Conservation (phyloP, 306 rosid genomes). For the Hylodesmum podocarpum region DNA sequence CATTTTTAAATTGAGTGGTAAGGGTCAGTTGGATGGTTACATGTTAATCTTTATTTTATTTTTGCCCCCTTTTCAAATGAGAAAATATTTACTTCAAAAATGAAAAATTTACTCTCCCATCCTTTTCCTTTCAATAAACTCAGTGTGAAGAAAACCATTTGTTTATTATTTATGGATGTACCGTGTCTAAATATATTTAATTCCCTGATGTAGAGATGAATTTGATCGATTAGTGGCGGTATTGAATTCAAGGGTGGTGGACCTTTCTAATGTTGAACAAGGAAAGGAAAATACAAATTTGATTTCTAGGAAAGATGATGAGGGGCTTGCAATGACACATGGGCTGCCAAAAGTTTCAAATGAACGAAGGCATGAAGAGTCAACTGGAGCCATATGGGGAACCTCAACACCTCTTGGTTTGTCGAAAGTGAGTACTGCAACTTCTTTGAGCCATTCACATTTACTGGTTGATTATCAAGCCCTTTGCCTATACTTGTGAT, state of each 20-base stretch:
- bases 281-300: constrained; percentile 35
- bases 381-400: constrained; percentile 42
- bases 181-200: background rate
- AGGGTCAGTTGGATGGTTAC: background rate
- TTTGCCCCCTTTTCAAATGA: background rate
- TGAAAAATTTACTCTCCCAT: background rate
- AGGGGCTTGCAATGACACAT: constrained; percentile 33
- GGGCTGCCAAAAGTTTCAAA: constrained; percentile 28
- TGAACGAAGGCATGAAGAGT: constrained; percentile 50
- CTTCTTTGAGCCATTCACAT: constrained; percentile 19
- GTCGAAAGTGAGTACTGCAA: constrained; percentile 52
- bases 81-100: background rate
- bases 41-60: background rate
- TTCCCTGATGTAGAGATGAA: constrained; percentile 66
- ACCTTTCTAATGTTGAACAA: constrained; percentile 39
- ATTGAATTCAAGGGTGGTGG: constrained; percentile 66
- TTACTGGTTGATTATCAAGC: background rate
- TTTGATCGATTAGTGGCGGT: constrained; percentile 58
- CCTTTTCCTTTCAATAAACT: background rate
- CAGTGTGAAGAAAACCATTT: background rate
- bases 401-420: constrained; percentile 52
- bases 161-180: background rate
- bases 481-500: background rate
- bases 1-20: background rate
- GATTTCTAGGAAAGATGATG: constrained; percentile 38